Evolutionary conservation across 331 rosid species (phyloP).

Genomic region (Stylosanthes scabra): DNA sequence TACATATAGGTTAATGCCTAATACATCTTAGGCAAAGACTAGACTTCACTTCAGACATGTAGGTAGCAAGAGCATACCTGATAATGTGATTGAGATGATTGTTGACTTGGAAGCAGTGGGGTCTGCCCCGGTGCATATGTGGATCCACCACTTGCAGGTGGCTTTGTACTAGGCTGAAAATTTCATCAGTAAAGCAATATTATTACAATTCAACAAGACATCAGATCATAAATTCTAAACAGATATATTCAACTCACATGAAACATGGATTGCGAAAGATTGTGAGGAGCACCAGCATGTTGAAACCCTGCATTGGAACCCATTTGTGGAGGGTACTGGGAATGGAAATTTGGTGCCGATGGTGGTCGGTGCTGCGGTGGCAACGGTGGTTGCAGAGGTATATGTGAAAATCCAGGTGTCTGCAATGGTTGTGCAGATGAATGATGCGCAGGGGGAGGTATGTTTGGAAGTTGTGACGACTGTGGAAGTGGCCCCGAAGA

Average conservation of each 20-base stretch:
- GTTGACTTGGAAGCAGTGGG: constrained; percentile 64
- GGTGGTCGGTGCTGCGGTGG: constrained; percentile 79
- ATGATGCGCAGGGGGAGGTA: constrained; percentile 65
- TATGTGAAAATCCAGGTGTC: constrained; percentile 69
- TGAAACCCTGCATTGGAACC: constrained; percentile 73
- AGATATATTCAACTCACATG: constrained; percentile 71
- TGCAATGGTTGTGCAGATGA: constrained; percentile 76
- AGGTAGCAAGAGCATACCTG: constrained; percentile 59
- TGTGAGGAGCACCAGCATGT: constrained; percentile 74
- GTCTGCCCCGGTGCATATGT: constrained; percentile 72
- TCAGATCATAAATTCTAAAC: constrained; percentile 22
- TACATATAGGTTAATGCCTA: constrained; percentile 18
- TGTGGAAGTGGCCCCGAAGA: constrained; percentile 60
- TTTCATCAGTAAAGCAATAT: constrained; percentile 31
- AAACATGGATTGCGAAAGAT: constrained; percentile 72
- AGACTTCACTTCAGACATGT: neutral
- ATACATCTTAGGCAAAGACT: neutral
- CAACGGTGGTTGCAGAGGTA: constrained; percentile 75
- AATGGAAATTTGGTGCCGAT: constrained; percentile 65
- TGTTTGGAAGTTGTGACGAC: constrained; percentile 73
- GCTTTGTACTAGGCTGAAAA: constrained; percentile 76
- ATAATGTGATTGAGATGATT: constrained; percentile 71
- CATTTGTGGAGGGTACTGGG: constrained; percentile 76
- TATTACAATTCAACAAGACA: constrained; percentile 25
- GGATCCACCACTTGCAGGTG: constrained; percentile 68